Evolutionary conservation across 108 stramenopile species (phyloP).

Genomic region (Skeletonema marinoi): DNA sequence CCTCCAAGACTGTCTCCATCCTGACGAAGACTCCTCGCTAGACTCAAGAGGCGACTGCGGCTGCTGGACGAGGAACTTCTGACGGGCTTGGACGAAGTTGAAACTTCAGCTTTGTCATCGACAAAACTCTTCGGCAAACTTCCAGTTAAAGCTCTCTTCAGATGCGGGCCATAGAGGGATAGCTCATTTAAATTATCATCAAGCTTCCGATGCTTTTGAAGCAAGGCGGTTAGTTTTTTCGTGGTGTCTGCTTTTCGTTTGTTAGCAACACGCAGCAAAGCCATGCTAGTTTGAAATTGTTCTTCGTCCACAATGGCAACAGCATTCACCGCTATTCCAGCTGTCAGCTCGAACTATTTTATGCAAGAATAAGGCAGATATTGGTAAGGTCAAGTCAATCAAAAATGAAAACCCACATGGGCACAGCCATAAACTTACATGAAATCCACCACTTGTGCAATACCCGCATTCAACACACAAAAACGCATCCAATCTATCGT

Average conservation of each 20-base stretch:
- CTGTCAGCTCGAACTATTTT: slow-evolving; percentile 48
- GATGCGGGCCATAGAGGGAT: slow-evolving; percentile 37
- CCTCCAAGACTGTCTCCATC: slow-evolving; percentile 46
- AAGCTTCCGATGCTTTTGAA: slow-evolving; percentile 11
- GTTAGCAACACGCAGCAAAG: slow-evolving; percentile 44
- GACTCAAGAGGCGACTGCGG: slow-evolving; percentile 16
- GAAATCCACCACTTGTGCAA: slow-evolving; percentile 86
- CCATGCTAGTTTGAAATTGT: slow-evolving; percentile 42
- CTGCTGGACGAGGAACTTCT: slow-evolving; percentile 45
- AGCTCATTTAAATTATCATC: slow-evolving; percentile 31
- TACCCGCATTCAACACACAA: slow-evolving; percentile 97
- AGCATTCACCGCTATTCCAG: slow-evolving; percentile 80
- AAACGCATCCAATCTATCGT: slow-evolving; percentile 93
- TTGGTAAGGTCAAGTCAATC: background rate
- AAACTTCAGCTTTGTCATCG: slow-evolving; percentile 21
- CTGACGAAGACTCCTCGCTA: slow-evolving; percentile 65
- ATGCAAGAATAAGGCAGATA: background rate
- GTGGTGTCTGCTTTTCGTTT: slow-evolving; percentile 43
- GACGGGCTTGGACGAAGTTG: slow-evolving; percentile 16
- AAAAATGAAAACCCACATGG: background rate
- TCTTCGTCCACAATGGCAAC: slow-evolving; percentile 73
- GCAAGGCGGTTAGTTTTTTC: slow-evolving; percentile 35
- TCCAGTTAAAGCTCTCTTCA: slow-evolving; percentile 67
- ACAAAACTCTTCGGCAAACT: slow-evolving; percentile 47
- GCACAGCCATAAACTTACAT: slow-evolving; percentile 23